Percentiles rank a stretch among this genome's conserved stretches.
phyloP scores from a whole-genome alignment of 345 rosid species.

The Zanthoxylum bungeanum region DNA sequence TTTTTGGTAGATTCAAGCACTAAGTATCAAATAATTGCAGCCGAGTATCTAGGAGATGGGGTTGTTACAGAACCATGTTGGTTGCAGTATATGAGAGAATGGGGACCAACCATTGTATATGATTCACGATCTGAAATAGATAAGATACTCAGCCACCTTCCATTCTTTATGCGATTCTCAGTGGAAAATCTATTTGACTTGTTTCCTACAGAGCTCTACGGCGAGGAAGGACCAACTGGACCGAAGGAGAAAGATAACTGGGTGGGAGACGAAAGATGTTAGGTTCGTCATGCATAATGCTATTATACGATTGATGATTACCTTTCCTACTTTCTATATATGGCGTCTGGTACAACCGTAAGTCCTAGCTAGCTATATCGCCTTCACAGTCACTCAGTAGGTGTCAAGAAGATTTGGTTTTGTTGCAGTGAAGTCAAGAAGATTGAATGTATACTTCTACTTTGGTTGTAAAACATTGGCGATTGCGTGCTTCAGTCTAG shows the following conservation, averaged over 20 bases:
- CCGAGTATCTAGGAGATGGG: conserved; percentile 69
- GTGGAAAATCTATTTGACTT: conserved; percentile 69
- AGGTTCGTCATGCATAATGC: neutral
- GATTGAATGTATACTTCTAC: neutral
- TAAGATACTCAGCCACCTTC: conserved; percentile 64
- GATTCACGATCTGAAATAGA: conserved; percentile 75
- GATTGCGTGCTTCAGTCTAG: neutral
- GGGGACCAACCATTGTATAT: conserved; percentile 84
- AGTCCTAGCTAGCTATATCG: conserved; percentile 6
- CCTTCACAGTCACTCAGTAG: neutral
- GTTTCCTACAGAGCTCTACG: conserved; percentile 86
- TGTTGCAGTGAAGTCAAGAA: neutral
- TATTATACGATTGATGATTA: neutral
- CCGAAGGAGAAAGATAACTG: conserved; percentile 93
- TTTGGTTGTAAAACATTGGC: neutral
- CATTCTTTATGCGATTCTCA: conserved; percentile 68
- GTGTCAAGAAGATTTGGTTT: neutral
- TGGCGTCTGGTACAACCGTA: neutral
- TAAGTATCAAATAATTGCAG: conserved; percentile 67
- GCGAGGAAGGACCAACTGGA: conserved; percentile 97
- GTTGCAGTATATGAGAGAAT: conserved; percentile 92
- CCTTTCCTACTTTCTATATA: neutral
- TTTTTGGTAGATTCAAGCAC: conserved; percentile 61
- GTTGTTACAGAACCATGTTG: conserved; percentile 67
- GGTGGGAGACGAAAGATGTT: conserved; percentile 77